Conservation (phyloP, 129 eudicot species). For the Flaveria ramosissima region DNA sequence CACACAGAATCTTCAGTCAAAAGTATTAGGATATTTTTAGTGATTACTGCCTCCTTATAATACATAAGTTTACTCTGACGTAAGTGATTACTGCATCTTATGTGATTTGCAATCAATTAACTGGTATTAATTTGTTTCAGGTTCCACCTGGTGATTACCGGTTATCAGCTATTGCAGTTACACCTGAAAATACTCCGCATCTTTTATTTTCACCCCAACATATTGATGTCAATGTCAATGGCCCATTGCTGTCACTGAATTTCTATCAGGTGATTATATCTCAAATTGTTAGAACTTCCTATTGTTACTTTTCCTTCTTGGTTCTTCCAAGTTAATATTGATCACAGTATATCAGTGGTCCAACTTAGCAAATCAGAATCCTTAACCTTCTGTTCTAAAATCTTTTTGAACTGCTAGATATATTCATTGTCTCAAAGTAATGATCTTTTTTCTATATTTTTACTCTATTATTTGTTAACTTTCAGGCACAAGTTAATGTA, state of each 20-base stretch:
- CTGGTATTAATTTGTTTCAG: conserved; percentile 41
- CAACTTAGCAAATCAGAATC: conserved; percentile 4
- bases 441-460: conserved; percentile 18
- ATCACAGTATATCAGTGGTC: conserved; percentile 10
- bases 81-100: not conserved
- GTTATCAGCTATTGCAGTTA: conserved; percentile 81
- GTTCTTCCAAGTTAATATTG: conserved; percentile 12
- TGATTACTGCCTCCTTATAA: not conserved
- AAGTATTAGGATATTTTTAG: conserved; percentile 8
- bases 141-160: conserved; percentile 98
- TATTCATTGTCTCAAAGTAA: conserved; percentile 1
- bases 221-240: conserved; percentile 72
- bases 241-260: conserved; percentile 65
- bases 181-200: conserved; percentile 70
- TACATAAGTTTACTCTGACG: not conserved
- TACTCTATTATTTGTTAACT: conserved; percentile 24
- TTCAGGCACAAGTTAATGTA: conserved; percentile 81
- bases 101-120: conserved; percentile 10
- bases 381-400: conserved; percentile 20
- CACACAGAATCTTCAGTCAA: not conserved
- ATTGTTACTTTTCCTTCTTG: not conserved
- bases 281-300: conserved; percentile 3
- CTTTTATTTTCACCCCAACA: conserved; percentile 79
- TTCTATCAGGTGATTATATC: conserved; percentile 76
- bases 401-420: conserved; percentile 1